phyloP scores from a whole-genome alignment of 345 rosid species.

The Euphorbia peplus region DNA sequence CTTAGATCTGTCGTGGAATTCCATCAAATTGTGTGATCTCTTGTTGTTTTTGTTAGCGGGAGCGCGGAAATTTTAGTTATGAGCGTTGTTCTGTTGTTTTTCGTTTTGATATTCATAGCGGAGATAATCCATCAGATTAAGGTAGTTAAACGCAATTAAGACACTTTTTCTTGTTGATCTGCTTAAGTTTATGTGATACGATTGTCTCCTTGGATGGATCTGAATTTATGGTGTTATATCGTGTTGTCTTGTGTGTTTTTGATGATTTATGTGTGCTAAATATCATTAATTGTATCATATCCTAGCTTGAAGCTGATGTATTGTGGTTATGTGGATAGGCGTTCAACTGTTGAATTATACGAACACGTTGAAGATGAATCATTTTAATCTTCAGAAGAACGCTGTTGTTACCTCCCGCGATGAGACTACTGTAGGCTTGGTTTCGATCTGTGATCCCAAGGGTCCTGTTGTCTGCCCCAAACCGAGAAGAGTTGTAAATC shows the following conservation, averaged over 20 bases:
- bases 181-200: background rate
- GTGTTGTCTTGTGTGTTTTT: background rate
- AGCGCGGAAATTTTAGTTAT: background rate
- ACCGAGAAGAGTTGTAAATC: slow-evolving; percentile 65
- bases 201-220: background rate
- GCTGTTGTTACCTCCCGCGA: slow-evolving; percentile 52
- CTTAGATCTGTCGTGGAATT: slow-evolving; percentile 20
- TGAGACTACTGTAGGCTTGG: slow-evolving; percentile 47
- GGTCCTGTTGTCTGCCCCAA: slow-evolving; percentile 77
- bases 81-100: too few species aligned
- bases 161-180: background rate
- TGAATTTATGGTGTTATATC: background rate
- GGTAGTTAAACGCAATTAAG: background rate
- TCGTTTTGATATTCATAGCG: background rate
- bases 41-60: slow-evolving; percentile 12
- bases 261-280: background rate
- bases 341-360: slow-evolving; percentile 42
- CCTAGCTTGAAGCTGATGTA: background rate
- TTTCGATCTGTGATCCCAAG: slow-evolving; percentile 43
- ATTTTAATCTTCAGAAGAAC: slow-evolving; percentile 67
- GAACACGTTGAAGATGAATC: slow-evolving; percentile 58
- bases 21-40: background rate
- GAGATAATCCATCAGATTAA: background rate
- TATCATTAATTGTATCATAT: background rate
- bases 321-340: slow-evolving; percentile 25